Base-by-base conservation (phyloP, 192 early-diverging fungal species). In the Geosiphon pyriformis region DNA sequence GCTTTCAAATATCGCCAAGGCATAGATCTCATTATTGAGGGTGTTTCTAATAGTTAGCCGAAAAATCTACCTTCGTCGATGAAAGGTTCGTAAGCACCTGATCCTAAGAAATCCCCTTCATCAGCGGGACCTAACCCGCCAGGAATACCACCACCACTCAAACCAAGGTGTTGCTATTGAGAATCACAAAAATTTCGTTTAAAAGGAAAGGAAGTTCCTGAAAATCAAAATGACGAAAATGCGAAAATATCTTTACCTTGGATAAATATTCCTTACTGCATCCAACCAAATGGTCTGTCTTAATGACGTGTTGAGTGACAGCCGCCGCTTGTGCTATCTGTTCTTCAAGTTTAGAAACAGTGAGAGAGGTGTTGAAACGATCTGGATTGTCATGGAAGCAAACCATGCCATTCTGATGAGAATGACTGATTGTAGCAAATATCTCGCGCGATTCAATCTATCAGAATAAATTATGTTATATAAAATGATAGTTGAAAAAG, bases 301-400 rank as follows among this genome's bases (percentile, higher is more conserved):
- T 55, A 29, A 66, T 66, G 29, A 66, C 65, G 32, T 35, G 65
- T 46, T 66, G 49, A 23, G 25, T 66, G 1, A 66, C 65, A 25
- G 18, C 46, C 4, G 65, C 30, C 2, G 76, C 70, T 54, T 65
- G 73, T 25, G 69, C 63, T 32, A 87, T 81, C 31, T 78, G 70
- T 1, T 70, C 63, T 25, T 86, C 76, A 51, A 91, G 70, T n/a
- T 59, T 51, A 17, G 66, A 47, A 55, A 76, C 75, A 18, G 78
- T 84, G 4, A 49, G 49, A 10, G 70, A 68, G 49, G 60, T 80
- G 31, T 75, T 59, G 54, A 74, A 80, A 48, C 70, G 62, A 51
- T 83, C 76, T 2, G 86, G 78, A 35, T 76, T 55, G 51, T 92
- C 89, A 27, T 85, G 73, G 76, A 92, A 93, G 11, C 75, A 82